Evolutionary conservation across 768 basidiomycete species (phyloP), one percentile per base, ranked within the genome.

Genomic region (Gelatoporia subvermispora): DNA sequence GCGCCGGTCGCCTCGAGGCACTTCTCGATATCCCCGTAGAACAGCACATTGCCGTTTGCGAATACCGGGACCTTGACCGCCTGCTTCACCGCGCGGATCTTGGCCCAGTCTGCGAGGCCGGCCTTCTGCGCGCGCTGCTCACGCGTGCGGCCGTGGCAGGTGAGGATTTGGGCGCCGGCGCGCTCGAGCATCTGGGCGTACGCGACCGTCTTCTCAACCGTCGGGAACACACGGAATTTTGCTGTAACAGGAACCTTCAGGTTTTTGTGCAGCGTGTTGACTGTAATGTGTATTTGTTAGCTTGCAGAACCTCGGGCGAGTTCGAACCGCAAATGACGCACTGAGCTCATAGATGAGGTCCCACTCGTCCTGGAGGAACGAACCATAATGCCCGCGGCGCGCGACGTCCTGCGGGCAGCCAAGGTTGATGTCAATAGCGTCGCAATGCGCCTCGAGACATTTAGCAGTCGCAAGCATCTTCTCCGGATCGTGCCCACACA

Each of bases 391-490:
- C 0, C 96, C 95, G 21, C 80, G 74, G 53, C 79, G 79, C 0
- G 95, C 96, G 48, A 99, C 97, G 40, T 95, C 93, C 60, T 99
- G 95, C 0, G 95, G 95, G 63, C 96, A 91, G 1, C 93, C 88
- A 53, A 93, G 70, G 63, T 99, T 98, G 65, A 99, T 75, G 63
- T 99, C 96, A 28, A 98, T 81, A 0, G 90, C 96, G 66, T 99
- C 95, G 60, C 92, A 94, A 49, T 85, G 74, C 0, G 73, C 68
- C 58, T 93, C 85, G 7, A 99, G 74, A 8, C 78, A 72, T 58
- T 76, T 78, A 0, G 96, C 96, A 11, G 93, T 83, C 1, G 72
- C 71, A 24, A 98, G 76, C 3, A 96, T 75, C 31, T 81, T 71
- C 3, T 88, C 82, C 0, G 90, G 84, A 56, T 93, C 81, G 64